phyloP scores from a whole-genome alignment of 768 basidiomycete genomes.

The Leccinellum rugosiceps region DNA sequence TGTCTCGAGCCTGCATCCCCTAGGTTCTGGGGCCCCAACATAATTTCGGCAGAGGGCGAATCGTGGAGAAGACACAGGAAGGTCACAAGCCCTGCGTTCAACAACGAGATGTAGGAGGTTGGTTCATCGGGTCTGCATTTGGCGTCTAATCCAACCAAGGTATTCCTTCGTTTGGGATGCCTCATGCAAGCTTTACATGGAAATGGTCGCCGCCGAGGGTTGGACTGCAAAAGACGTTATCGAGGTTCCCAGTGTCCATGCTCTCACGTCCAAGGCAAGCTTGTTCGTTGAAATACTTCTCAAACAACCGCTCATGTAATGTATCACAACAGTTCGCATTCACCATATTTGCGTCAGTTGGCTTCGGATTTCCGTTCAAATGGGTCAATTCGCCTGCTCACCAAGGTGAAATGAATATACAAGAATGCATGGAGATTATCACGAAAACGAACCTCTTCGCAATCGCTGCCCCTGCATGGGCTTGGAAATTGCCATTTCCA shows the following conservation, averaged over 20 bases:
- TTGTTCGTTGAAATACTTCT: not conserved
- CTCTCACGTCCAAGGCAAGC: constrained; percentile 20
- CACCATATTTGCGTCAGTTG: constrained; percentile 21
- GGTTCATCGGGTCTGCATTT: not conserved
- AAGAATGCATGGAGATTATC: constrained; percentile 20
- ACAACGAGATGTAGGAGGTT: constrained; percentile 21
- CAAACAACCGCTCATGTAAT: not conserved
- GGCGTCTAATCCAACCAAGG: constrained; percentile 6
- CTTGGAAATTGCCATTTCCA: constrained; percentile 22
- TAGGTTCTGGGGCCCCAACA: constrained; percentile 20
- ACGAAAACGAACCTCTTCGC: constrained; percentile 13
- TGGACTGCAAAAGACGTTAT: constrained; percentile 16
- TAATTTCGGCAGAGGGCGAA: constrained; percentile 12
- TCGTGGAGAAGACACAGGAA: constrained; percentile 22
- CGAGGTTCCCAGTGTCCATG: constrained; percentile 13
- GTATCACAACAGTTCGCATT: constrained; percentile 15
- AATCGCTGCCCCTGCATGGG: constrained; percentile 17
- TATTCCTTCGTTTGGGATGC: constrained; percentile 22
- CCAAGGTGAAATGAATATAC: constrained; percentile 17
- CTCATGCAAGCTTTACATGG: constrained; percentile 16
- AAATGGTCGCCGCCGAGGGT: constrained; percentile 17
- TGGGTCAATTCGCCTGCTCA: constrained; percentile 16
- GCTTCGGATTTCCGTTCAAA: constrained; percentile 23
- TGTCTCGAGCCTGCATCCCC: not conserved
- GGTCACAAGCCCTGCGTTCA: constrained; percentile 21